Base-by-base conservation (phyloP, 495 filamentous ascomycete genomes). In the Neurospora sp. region DNA sequence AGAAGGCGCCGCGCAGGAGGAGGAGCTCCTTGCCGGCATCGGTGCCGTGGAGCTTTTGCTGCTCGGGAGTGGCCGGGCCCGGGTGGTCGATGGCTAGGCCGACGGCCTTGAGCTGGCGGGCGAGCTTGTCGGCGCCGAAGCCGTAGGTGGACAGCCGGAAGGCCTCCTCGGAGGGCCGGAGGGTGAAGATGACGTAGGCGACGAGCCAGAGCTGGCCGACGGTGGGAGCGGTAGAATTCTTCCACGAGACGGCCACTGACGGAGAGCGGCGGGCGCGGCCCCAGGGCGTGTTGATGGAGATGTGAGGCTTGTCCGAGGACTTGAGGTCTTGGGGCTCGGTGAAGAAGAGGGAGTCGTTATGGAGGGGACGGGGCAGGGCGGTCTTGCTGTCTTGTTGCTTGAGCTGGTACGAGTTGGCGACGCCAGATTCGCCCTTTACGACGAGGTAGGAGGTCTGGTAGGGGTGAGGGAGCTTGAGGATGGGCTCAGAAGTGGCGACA, bases 191-290 rank as follows among this genome's bases (percentile, higher is more conserved):
- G 31, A 87, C 85, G 77, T 91, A 90, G 37, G 89, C 75, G 44
- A 88, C 76, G 18, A 90, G 86, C 89, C 89, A 91, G 46, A 89
- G 82, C 74, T 91, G 89, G 7, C 81, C 88, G 31, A 88, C 75
- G 0, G 87, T 86, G 12, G 89, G 87, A 1, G 84, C 70, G 31
- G 70, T 68, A 35, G 46, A 22, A 44, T 42, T 76, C n/a, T 79
- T 80, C 82, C 82, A 84, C 69, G 73, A 69, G 59, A 81, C 76
- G 7, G 76, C 75, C 37, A 83, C 81, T 46, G 80, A 77, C 9
- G 84, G 82, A 0, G 80, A 82, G 70, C 84, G 83, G 35, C 83
- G 74, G 16, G 84, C 83, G 31, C 84, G 77, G 27, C 82, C 84
- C 84, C 84, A 86, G 46, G 80, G 78, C 11, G 82, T 85, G 74